Percentiles rank a stretch among this genome's conserved stretches.
Evolutionary conservation across 2,329 filamentous ascomycete genomes (phyloP).

Genomic region (Pochonia chlamydosporia): DNA sequence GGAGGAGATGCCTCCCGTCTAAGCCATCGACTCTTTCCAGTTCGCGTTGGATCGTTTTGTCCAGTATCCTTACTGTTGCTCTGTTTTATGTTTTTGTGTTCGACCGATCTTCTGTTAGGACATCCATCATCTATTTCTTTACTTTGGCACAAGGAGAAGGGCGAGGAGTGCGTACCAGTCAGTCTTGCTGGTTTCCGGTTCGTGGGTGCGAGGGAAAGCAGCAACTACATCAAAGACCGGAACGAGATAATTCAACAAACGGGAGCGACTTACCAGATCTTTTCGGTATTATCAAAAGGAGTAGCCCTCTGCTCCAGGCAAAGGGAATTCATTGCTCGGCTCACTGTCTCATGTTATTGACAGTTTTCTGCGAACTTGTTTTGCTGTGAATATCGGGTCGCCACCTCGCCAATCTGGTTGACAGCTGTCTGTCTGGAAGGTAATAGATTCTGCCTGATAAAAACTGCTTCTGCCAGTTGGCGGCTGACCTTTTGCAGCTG

Average conservation of each 20-base stretch:
- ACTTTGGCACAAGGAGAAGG: not conserved
- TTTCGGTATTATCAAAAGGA: too few relatives aligned
- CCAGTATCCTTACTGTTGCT: not conserved
- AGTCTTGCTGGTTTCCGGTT: too few relatives aligned
- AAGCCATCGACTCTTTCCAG: not conserved
- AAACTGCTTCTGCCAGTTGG: constrained; percentile 1
- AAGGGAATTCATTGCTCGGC: not conserved
- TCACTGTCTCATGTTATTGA: too few relatives aligned
- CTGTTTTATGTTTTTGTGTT: not conserved
- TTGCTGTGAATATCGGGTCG: not conserved
- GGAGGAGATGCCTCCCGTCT: not conserved
- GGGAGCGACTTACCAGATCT: too few relatives aligned
- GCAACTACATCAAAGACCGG: too few relatives aligned
- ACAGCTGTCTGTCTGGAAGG: too few relatives aligned
- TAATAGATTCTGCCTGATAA: too few relatives aligned
- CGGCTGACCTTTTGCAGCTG: constrained; percentile 7
- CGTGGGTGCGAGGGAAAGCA: too few relatives aligned
- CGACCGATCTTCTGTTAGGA: not conserved
- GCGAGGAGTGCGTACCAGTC: too few relatives aligned
- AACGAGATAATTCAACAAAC: too few relatives aligned
- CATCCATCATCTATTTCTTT: not conserved
- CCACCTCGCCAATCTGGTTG: not conserved
- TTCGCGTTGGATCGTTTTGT: not conserved
- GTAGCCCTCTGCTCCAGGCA: too few relatives aligned
- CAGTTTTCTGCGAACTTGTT: too few relatives aligned